phyloP scores from a whole-genome alignment of 2,329 filamentous ascomycete genomes.

The Didymella arachidicola region DNA sequence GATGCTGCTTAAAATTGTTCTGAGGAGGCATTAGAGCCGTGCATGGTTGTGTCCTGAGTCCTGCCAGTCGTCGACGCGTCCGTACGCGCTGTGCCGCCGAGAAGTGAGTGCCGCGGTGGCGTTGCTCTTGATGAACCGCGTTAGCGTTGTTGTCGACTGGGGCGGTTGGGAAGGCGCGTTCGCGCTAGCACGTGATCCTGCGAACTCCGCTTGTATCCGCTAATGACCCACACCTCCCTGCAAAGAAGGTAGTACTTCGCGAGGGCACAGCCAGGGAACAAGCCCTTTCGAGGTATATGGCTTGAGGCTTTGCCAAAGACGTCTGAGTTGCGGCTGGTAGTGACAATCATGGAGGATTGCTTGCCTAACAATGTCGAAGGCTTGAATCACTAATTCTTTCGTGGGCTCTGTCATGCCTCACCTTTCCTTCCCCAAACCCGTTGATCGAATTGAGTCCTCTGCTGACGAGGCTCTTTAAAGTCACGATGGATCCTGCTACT shows the following conservation, averaged over 20 bases:
- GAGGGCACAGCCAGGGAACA: not conserved
- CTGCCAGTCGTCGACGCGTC: constrained; percentile 32
- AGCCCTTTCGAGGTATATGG: not conserved
- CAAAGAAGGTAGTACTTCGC: constrained; percentile 18
- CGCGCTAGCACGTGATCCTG: constrained; percentile 36
- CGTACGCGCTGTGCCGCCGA: constrained; percentile 20
- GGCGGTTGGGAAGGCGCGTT: not conserved
- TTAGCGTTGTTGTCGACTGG: constrained; percentile 32
- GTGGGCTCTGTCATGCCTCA: not conserved
- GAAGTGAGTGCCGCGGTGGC: constrained; percentile 32
- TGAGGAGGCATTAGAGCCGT: constrained; percentile 54
- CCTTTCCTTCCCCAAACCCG: not conserved
- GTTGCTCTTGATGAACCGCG: constrained; percentile 22
- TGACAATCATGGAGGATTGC: not conserved
- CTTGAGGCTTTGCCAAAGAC: constrained; percentile 1
- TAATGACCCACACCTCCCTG: constrained; percentile 6
- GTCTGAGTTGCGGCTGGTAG: not conserved
- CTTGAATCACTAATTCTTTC: not conserved
- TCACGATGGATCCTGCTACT: not conserved
- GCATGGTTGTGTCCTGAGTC: constrained; percentile 33
- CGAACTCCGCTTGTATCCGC: constrained; percentile 4
- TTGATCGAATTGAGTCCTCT: not conserved
- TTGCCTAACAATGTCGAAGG: not conserved
- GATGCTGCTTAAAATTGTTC: constrained; percentile 58
- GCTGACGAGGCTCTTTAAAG: not conserved